phyloP scores from a whole-genome alignment of 2,329 filamentous ascomycete genomes.

The Microcyclosporella mali region DNA sequence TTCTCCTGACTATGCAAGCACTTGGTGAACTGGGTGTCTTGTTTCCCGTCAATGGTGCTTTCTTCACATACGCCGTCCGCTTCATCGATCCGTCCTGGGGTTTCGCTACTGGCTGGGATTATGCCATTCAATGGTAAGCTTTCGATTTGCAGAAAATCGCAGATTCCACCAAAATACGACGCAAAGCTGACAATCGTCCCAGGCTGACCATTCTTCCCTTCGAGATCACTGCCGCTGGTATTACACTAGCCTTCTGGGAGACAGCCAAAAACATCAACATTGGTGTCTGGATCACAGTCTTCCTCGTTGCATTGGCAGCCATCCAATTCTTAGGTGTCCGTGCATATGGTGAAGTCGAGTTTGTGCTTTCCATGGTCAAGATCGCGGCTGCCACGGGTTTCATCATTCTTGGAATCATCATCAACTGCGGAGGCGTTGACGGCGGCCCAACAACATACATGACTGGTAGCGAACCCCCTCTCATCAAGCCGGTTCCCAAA shows the following conservation, averaged over 20 bases:
- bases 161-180: no score
- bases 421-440: slow-evolving; percentile 38
- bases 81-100: slow-evolving; percentile 34
- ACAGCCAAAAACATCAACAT: slow-evolving; percentile 24
- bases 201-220: slow-evolving; percentile 27
- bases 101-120: slow-evolving; percentile 29
- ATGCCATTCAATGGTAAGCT: slow-evolving; percentile 24
- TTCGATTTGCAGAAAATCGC: no score
- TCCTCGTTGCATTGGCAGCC: slow-evolving; percentile 25
- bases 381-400: slow-evolving; percentile 51
- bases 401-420: slow-evolving; percentile 55
- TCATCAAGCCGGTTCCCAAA: no score
- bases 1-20: slow-evolving; percentile 33
- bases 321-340: slow-evolving; percentile 32
- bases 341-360: slow-evolving; percentile 32
- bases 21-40: slow-evolving; percentile 32
- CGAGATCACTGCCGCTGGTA: slow-evolving; percentile 29
- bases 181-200: no score
- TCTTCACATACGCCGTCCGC: slow-evolving; percentile 31
- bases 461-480: no score
- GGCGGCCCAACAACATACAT: slow-evolving; percentile 7
- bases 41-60: slow-evolving; percentile 32
- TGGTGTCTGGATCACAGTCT: slow-evolving; percentile 29
- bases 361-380: slow-evolving; percentile 30
- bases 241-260: slow-evolving; percentile 29